Conservation (phyloP, 2,329 filamentous ascomycete genomes). For the Alternaria solani region DNA sequence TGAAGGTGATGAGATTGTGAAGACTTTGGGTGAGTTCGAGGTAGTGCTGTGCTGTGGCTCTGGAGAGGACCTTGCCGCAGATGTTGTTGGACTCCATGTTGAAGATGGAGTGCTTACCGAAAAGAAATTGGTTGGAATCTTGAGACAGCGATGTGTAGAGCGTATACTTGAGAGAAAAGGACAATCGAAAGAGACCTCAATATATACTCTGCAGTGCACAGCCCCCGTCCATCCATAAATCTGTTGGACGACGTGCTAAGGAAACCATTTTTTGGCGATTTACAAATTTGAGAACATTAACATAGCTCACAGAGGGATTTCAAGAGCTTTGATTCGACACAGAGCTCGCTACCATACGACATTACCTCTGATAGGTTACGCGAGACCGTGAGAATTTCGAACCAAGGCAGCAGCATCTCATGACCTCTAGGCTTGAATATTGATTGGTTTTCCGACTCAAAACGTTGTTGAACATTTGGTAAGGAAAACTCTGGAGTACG, state of each 20-base stretch:
- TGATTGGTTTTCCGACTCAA: neutral
- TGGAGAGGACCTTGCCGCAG: neutral
- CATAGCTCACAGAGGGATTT: neutral
- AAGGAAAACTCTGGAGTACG: neutral
- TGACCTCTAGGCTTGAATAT: neutral
- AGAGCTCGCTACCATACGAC: neutral
- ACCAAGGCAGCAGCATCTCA: neutral
- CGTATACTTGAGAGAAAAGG: neutral
- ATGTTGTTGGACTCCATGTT: conserved; percentile 5
- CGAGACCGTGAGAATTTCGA: neutral
- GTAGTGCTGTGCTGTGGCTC: neutral
- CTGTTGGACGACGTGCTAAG: neutral
- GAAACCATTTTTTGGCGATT: no score
- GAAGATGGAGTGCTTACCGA: neutral
- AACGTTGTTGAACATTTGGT: neutral
- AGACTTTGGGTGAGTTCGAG: neutral
- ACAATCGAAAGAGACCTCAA: no score
- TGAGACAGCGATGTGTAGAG: neutral
- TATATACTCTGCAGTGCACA: neutral
- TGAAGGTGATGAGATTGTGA: neutral
- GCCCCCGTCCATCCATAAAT: neutral
- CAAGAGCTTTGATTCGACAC: neutral
- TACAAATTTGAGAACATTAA: neutral
- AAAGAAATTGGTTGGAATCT: neutral
- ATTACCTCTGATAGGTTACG: neutral